A percentile compares a stretch with the other conserved stretches of the same genome.
Evolutionary conservation across 1,139 yeast genomes (phyloP).

Genomic region (Diutina mesorugosa): DNA sequence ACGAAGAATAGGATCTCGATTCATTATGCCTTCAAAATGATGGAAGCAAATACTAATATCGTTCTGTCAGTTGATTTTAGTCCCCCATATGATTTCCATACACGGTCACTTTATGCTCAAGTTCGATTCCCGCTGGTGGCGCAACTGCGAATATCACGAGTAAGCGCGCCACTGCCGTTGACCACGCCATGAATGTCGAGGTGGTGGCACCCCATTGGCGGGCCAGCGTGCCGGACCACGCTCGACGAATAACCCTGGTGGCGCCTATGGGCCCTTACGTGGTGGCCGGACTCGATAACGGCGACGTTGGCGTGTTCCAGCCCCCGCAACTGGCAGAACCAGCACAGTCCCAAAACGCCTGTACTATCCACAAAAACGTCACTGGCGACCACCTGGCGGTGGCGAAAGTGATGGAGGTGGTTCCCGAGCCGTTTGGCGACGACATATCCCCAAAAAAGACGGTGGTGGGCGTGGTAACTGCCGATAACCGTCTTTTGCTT

Average conservation of each 20-base stretch:
- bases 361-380: neutral
- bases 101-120: neutral
- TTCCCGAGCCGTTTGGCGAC: neutral
- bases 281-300: neutral
- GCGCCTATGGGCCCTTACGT: neutral
- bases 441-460: neutral
- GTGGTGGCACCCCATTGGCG: slow-evolving; percentile 1
- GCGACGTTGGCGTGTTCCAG: neutral
- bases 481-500: neutral
- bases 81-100: no score
- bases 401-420: neutral
- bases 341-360: neutral
- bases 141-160: neutral
- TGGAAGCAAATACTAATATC: no score
- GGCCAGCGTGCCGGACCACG: neutral
- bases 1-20: no score
- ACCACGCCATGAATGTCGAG: neutral
- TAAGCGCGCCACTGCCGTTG: neutral
- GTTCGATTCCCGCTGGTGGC: neutral
- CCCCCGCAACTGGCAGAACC: neutral
- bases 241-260: slow-evolving; percentile 2
- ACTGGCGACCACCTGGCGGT: neutral
- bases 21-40: no score
- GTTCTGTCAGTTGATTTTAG: no score
- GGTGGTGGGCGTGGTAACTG: neutral